Evolutionary conservation across 2,329 filamentous ascomycete genomes (phyloP).

Genomic region (Fusarium sp.): DNA sequence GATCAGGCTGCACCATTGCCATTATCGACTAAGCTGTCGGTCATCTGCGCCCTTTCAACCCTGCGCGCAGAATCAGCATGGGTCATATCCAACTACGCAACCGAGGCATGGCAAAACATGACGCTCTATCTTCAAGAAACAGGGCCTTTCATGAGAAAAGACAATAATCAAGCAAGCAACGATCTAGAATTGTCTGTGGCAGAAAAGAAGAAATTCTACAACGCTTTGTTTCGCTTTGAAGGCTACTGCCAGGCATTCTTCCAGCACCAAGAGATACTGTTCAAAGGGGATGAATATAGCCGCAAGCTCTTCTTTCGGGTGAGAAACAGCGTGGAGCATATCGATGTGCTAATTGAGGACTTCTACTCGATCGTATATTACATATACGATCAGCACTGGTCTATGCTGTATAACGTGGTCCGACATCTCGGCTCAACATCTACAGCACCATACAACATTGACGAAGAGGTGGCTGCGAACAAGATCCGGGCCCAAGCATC

Average conservation of each 20-base stretch:
- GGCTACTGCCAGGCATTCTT: slow-evolving; percentile 9
- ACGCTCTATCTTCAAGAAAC: neutral
- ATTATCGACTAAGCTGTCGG: neutral
- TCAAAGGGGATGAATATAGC: neutral
- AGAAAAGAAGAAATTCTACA: neutral
- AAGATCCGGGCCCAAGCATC: neutral
- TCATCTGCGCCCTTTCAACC: neutral
- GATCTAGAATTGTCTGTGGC: neutral
- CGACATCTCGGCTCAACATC: neutral
- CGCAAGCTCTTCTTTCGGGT: neutral
- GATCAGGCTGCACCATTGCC: neutral
- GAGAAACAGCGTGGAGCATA: too few species aligned
- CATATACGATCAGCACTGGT: slow-evolving; percentile 5
- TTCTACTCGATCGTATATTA: slow-evolving; percentile 11
- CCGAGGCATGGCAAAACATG: neutral
- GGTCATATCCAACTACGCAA: neutral
- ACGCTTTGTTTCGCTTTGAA: neutral
- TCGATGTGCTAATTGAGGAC: neutral
- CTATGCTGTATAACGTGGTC: neutral
- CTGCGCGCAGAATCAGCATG: neutral
- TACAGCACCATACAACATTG: neutral
- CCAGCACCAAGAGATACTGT: neutral
- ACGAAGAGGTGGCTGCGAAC: neutral
- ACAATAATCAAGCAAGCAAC: neutral
- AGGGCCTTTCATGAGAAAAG: neutral